Percentiles rank a stretch among this genome's conserved stretches.
These are phyloP conservation scores for Colletotrichum sp. DNA, from an alignment of 2,329 filamentous ascomycete species.

Conservation along the genomic window DNA sequence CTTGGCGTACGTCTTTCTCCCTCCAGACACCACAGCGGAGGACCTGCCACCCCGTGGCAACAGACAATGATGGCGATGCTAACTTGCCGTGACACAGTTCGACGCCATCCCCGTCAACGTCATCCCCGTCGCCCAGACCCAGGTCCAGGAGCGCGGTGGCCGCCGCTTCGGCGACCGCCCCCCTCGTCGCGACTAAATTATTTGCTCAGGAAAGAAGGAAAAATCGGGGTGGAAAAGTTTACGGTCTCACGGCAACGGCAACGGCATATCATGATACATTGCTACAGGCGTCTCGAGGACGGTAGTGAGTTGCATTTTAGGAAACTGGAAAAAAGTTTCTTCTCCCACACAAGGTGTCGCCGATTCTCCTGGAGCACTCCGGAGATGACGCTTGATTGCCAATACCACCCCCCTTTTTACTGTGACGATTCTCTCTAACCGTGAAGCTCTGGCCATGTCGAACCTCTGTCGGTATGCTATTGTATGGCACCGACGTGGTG, in stretches of 20 bases:
- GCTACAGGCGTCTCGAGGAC: constrained; percentile 62
- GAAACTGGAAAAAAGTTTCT: constrained; percentile 64
- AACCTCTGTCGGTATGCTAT: background rate
- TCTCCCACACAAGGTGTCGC: constrained; percentile 84
- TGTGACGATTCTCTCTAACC: constrained; percentile 26
- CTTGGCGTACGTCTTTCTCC: constrained; percentile 80
- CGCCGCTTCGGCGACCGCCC: constrained; percentile 77
- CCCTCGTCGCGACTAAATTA: constrained; percentile 48
- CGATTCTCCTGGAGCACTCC: constrained; percentile 66
- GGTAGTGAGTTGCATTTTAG: constrained; percentile 61
- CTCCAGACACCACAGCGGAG: background rate
- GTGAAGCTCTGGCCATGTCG: background rate
- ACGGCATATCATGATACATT: constrained; percentile 32
- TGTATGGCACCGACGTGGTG: background rate
- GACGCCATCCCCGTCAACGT: constrained; percentile 98
- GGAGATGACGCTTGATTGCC: constrained; percentile 93
- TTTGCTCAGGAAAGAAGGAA: constrained; percentile 5
- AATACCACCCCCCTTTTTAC: constrained; percentile 49
- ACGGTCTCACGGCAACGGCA: constrained; percentile 50
- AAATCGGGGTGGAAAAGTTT: constrained; percentile 19
- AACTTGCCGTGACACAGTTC: constrained; percentile 67
- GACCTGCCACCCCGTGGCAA: background rate
- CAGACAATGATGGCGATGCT: constrained; percentile 22
- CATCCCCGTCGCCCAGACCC: constrained; percentile 86
- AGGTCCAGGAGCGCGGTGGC: constrained; percentile 78